Base-by-base conservation (phyloP, 345 rosid species). In the Syzygium aqueum region DNA sequence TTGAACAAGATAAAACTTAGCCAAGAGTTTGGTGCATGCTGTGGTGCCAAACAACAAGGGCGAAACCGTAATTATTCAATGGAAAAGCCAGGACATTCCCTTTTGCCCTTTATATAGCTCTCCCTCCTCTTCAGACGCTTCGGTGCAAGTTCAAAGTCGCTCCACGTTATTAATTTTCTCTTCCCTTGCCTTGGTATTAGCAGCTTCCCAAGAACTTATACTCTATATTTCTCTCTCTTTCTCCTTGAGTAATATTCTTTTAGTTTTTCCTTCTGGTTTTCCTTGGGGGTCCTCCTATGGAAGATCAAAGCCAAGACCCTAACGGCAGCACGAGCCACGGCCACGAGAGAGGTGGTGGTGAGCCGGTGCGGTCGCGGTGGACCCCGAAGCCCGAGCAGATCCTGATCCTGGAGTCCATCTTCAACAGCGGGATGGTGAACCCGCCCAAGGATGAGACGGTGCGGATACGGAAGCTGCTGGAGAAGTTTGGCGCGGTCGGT, bases 301-400 rank as follows among this genome's bases (percentile, higher is more conserved):
- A 94, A 94, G 95, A 96, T 90, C 94, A 94, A 87, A 83, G 89
- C 88, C 93, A 88, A 87, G 96, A 90, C 84, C 89, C 91, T 53
- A 90, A 92, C 54, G 90, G 92, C 88, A 90, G 77, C 15, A 23
- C 87, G 11, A 89, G 92, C 87, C 92, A 85, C 19, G 88, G 90
- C 86, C 84, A 89, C 7, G 94, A 91, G 87, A 90, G 96, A 85
- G 73, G 73, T 49, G 59, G 67, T 51, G 57, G 40, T 16, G 98
- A 97, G 87, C 95, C 97, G 4, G 98, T 96, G 78, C 89, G 99
- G 88, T 97, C 99, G 85, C 87, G 99, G 89, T 97, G 99, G 99
- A 96, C 99, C 51, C 99, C 99, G 11, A 97, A 97, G 91, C 97
- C 99, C 19, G 99, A 97, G 90, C 99, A 97, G 90, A 96, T 97